Conservation (phyloP, 164 flowering plant species). For the Brasenia schreberi region DNA sequence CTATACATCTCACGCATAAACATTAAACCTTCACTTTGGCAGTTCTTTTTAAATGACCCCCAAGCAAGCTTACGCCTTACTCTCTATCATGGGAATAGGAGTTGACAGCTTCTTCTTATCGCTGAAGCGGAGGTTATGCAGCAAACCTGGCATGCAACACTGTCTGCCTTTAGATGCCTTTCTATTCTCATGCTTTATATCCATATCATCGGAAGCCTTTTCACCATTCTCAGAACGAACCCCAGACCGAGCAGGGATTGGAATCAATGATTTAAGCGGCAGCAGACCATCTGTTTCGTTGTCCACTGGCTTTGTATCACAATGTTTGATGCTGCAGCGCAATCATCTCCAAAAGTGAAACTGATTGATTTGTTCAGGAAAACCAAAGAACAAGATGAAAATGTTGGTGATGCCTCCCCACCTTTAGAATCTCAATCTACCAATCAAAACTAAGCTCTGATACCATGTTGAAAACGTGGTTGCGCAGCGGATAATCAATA, state of each 20-base stretch:
- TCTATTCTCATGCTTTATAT: slow-evolving; percentile 15
- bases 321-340: slow-evolving; percentile 9
- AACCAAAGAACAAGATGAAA: slow-evolving; percentile 20
- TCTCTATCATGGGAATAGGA: slow-evolving; percentile 13
- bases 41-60: no score
- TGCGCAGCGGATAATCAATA: no score
- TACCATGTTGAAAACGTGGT: background rate
- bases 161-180: slow-evolving; percentile 22
- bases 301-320: slow-evolving; percentile 7
- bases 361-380: slow-evolving; percentile 61
- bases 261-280: slow-evolving; percentile 20
- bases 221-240: slow-evolving; percentile 27
- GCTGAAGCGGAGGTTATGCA: slow-evolving; percentile 28
- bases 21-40: no score
- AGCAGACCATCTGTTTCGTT: slow-evolving; percentile 10
- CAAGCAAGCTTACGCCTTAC: no score
- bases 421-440: background rate
- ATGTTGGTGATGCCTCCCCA: background rate
- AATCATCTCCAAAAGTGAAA: slow-evolving; percentile 42
- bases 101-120: slow-evolving; percentile 43
- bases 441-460: slow-evolving; percentile 1
- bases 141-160: slow-evolving; percentile 63
- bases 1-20: no score
- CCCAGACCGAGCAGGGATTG: slow-evolving; percentile 34
- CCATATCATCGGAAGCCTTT: slow-evolving; percentile 26